These are phyloP conservation scores for Luffa aegyptiaca DNA, from an alignment of 306 rosid genomes.

Conservation along the genomic window DNA sequence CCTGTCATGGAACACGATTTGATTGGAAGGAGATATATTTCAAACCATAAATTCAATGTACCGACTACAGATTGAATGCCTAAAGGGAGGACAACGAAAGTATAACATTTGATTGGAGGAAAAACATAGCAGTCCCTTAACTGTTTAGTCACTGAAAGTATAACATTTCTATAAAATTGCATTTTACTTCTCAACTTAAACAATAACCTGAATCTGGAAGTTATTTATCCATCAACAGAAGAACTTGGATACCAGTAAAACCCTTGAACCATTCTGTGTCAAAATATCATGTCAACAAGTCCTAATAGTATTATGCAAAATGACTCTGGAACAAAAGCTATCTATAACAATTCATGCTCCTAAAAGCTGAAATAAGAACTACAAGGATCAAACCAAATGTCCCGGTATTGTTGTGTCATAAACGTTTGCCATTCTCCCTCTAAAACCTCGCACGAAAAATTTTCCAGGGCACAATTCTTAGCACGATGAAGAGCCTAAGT, in stretches of 20 bases:
- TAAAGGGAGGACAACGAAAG: neutral
- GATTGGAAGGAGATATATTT: neutral
- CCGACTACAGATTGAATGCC: neutral
- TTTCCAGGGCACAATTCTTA: neutral
- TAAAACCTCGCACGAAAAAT: neutral
- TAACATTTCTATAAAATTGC: neutral
- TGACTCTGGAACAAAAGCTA: neutral
- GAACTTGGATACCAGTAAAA: neutral
- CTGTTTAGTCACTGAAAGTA: neutral
- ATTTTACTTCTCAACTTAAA: neutral
- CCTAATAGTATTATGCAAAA: neutral
- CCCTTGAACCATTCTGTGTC: neutral
- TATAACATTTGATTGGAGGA: no score
- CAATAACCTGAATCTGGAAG: neutral
- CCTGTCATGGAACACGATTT: slow-evolving; percentile 30
- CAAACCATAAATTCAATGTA: neutral
- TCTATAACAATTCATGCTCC: neutral
- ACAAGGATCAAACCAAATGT: neutral
- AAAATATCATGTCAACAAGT: neutral
- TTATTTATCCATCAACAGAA: neutral
- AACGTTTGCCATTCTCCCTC: neutral
- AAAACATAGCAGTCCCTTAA: neutral
- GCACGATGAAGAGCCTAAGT: neutral
- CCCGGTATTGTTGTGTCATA: neutral
- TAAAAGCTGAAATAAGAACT: neutral